Conservation (phyloP, 2,329 filamentous ascomycete genomes). For the Fusarium fracticaudum region DNA sequence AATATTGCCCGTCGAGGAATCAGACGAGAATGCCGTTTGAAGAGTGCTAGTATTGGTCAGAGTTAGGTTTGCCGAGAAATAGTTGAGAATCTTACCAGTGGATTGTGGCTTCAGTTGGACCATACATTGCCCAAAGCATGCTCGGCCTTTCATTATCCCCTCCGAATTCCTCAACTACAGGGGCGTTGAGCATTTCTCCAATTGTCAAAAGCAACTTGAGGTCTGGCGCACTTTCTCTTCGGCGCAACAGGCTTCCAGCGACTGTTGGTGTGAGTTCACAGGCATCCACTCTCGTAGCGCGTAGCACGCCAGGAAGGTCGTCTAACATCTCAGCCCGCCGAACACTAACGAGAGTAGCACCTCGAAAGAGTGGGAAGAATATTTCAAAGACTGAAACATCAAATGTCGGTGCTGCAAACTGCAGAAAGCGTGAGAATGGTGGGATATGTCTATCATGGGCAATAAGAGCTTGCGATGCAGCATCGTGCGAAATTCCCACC, state of each 20-base stretch:
- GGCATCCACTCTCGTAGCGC: slow-evolving; percentile 75
- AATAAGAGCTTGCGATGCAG: slow-evolving; percentile 82
- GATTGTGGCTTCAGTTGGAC: slow-evolving; percentile 90
- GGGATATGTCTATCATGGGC: slow-evolving; percentile 85
- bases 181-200: slow-evolving; percentile 87
- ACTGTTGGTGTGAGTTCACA: slow-evolving; percentile 92
- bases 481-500: slow-evolving; percentile 81
- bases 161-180: slow-evolving; percentile 83
- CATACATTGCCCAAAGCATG: slow-evolving; percentile 92
- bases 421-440: slow-evolving; percentile 79
- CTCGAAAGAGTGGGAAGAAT: slow-evolving; percentile 84
- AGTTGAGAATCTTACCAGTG: slow-evolving; percentile 68
- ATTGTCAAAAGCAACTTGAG: slow-evolving; percentile 83
- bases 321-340: slow-evolving; percentile 76
- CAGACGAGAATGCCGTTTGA: slow-evolving; percentile 67
- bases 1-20: slow-evolving; percentile 72
- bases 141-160: slow-evolving; percentile 61
- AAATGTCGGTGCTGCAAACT: slow-evolving; percentile 92
- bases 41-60: slow-evolving; percentile 65
- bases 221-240: slow-evolving; percentile 71
- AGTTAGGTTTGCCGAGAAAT: neutral
- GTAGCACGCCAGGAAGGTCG: slow-evolving; percentile 76
- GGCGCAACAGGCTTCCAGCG: slow-evolving; percentile 77
- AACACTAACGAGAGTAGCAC: slow-evolving; percentile 77
- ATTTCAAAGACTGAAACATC: slow-evolving; percentile 96